Evolutionary conservation across 371 early-diverging fungal genomes (phyloP).

Genomic region (Apophysomyces sp.): DNA sequence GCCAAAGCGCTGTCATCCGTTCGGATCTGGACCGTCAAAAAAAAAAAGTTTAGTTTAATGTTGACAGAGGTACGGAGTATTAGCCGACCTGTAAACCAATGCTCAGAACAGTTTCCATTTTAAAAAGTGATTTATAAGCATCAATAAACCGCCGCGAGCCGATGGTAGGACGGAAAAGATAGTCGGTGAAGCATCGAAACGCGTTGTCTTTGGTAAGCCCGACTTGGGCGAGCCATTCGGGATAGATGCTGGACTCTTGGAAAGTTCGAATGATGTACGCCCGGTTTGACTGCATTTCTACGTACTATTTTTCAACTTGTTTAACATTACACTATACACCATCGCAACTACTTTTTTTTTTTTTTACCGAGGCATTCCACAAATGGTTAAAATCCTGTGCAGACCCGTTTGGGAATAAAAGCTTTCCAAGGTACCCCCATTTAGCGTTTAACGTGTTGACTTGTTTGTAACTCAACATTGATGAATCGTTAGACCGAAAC

Average conservation of each 20-base stretch:
- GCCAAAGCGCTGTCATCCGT: conserved; percentile 45
- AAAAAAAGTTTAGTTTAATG: neutral
- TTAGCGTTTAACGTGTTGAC: conserved; percentile 43
- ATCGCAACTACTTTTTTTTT: neutral
- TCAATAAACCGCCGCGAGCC: conserved; percentile 47
- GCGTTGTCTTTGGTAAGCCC: conserved; percentile 44
- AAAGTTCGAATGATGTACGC: conserved; percentile 49
- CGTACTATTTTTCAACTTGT: conserved; percentile 22
- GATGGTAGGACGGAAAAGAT: conserved; percentile 45
- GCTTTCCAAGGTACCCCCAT: conserved; percentile 13
- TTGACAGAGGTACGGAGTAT: neutral
- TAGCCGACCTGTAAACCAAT: conserved; percentile 38
- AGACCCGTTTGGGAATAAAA: conserved; percentile 41
- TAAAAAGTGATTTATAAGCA: conserved; percentile 38
- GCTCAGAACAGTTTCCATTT: conserved; percentile 44
- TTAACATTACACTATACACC: neutral
- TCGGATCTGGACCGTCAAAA: conserved; percentile 22
- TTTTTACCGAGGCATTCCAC: conserved; percentile 45
- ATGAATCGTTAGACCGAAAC: conserved; percentile 15
- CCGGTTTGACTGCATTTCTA: conserved; percentile 44
- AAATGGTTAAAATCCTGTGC: conserved; percentile 39
- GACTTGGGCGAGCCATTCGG: conserved; percentile 20
- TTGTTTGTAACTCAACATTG: conserved; percentile 25
- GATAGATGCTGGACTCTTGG: conserved; percentile 28
- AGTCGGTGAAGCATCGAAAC: conserved; percentile 46